Conservation (phyloP, 2,329 filamentous ascomycete genomes). For the Orbilia oligospora region DNA sequence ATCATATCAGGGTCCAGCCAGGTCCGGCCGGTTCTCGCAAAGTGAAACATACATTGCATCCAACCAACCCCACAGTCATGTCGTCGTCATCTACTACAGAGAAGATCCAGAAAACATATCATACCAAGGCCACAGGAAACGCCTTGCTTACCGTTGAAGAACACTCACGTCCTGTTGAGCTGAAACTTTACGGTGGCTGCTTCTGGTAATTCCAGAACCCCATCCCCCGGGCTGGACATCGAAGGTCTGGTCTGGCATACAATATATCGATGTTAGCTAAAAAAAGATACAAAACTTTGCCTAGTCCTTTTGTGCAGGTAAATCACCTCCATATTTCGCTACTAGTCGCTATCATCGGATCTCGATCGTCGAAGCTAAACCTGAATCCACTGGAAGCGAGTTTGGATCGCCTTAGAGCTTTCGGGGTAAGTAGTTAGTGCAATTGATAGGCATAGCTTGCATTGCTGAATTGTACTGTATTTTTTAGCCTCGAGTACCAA, state of each 20-base stretch:
- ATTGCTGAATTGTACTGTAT: background rate
- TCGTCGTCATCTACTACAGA: constrained; percentile 31
- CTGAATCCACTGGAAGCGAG: constrained; percentile 71
- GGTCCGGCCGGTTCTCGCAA: constrained; percentile 4
- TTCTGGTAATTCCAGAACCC: constrained; percentile 76
- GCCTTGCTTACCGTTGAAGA: constrained; percentile 79
- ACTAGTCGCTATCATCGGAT: constrained; percentile 32
- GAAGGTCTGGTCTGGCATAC: background rate
- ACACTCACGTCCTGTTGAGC: constrained; percentile 77
- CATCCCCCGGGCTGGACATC: background rate
- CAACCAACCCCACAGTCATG: constrained; percentile 32
- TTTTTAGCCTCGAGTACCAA: constrained; percentile 76
- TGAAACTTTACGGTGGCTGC: constrained; percentile 86
- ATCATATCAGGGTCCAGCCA: constrained; percentile 24
- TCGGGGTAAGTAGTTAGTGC: constrained; percentile 71
- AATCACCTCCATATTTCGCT: constrained; percentile 23
- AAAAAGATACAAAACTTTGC: constrained; percentile 5
- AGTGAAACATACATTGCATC: constrained; percentile 39
- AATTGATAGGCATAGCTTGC: constrained; percentile 29
- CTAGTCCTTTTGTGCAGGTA: constrained; percentile 56
- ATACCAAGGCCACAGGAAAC: constrained; percentile 79
- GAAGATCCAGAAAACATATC: constrained; percentile 75
- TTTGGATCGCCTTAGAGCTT: constrained; percentile 88
- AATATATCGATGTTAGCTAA: constrained; percentile 30
- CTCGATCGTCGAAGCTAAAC: constrained; percentile 43